Conservation (phyloP, 352 stramenopile genomes). For the Phytophthora hybrid region DNA sequence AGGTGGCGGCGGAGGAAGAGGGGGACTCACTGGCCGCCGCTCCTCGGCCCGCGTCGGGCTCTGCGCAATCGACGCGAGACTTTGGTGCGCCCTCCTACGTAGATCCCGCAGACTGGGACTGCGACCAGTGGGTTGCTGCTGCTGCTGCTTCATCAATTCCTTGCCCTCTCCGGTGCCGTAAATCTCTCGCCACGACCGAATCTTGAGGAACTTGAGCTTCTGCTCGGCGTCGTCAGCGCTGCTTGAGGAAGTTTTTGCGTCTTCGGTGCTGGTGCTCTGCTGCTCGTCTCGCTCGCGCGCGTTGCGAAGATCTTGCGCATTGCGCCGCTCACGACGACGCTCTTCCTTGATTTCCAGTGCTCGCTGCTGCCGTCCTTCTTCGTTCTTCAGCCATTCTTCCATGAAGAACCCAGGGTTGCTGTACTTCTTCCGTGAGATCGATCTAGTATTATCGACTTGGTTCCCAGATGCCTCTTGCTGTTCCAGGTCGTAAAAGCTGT, state of each 20-base stretch:
- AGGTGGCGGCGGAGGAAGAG: slow-evolving; percentile 15
- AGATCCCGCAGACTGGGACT: slow-evolving; percentile 35
- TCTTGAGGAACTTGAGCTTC: slow-evolving; percentile 61
- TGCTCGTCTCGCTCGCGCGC: slow-evolving; percentile 21
- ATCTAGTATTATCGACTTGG: not conserved
- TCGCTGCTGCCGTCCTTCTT: slow-evolving; percentile 43
- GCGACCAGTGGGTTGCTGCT: slow-evolving; percentile 15
- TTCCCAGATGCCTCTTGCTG: slow-evolving; percentile 1
- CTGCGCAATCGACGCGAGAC: slow-evolving; percentile 29
- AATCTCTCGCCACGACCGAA: slow-evolving; percentile 70
- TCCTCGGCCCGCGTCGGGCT: slow-evolving; percentile 20
- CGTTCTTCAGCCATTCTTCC: slow-evolving; percentile 65
- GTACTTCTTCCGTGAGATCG: slow-evolving; percentile 59
- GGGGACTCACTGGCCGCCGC: not conserved
- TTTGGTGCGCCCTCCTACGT: slow-evolving; percentile 35
- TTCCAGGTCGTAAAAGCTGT: slow-evolving; percentile 41
- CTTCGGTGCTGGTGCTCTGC: slow-evolving; percentile 25
- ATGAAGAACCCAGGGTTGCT: slow-evolving; percentile 67
- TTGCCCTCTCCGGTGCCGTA: slow-evolving; percentile 72
- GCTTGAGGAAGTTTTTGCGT: slow-evolving; percentile 25
- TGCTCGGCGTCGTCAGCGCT: slow-evolving; percentile 40
- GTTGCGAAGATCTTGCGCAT: slow-evolving; percentile 21
- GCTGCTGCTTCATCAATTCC: slow-evolving; percentile 46
- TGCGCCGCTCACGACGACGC: slow-evolving; percentile 35
- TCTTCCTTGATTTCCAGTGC: slow-evolving; percentile 46